Percentiles rank a stretch among this genome's conserved stretches.
These are phyloP conservation scores for Pluteus cervinus DNA, from an alignment of 768 basidiomycete species.

Conservation along the genomic window DNA sequence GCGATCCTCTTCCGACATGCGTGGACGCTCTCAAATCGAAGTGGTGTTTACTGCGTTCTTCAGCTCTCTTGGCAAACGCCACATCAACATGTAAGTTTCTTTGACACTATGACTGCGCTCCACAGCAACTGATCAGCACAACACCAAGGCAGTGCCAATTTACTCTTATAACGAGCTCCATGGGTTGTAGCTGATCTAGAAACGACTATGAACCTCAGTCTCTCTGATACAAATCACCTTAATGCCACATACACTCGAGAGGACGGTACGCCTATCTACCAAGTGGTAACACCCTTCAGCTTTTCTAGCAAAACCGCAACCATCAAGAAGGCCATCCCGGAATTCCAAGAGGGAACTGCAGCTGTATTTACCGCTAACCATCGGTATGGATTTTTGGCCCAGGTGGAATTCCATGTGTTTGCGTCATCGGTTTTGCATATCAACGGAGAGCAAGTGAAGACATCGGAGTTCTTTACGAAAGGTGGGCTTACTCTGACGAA, in stretches of 20 bases:
- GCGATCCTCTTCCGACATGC: too few species aligned
- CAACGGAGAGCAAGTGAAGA: conserved; percentile 1
- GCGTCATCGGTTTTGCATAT: conserved; percentile 4
- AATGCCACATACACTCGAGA: conserved; percentile 14
- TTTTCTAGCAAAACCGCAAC: conserved; percentile 6
- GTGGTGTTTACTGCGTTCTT: too few species aligned
- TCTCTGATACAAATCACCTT: conserved; percentile 15
- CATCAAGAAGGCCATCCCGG: conserved; percentile 9
- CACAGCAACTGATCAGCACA: too few species aligned
- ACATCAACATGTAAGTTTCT: too few species aligned
- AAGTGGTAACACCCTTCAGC: conserved; percentile 10
- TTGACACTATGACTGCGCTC: too few species aligned
- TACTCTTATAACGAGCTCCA: too few species aligned
- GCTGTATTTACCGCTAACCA: too few species aligned
- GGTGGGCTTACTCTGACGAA: conserved; percentile 10
- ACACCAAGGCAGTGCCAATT: too few species aligned
- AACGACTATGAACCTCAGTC: conserved; percentile 20
- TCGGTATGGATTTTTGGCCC: conserved; percentile 9
- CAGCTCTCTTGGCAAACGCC: too few species aligned
- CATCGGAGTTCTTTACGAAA: conserved; percentile 12
- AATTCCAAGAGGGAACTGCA: conserved; percentile 6
- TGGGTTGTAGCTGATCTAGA: too few species aligned
- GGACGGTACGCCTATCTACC: conserved; percentile 15
- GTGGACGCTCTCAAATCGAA: too few species aligned
- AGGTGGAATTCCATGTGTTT: conserved; percentile 12